A percentile compares a stretch with the other conserved stretches of the same genome.
These are phyloP conservation scores for Linum trigynum DNA, from an alignment of 345 rosid species.

Conservation along the genomic window DNA sequence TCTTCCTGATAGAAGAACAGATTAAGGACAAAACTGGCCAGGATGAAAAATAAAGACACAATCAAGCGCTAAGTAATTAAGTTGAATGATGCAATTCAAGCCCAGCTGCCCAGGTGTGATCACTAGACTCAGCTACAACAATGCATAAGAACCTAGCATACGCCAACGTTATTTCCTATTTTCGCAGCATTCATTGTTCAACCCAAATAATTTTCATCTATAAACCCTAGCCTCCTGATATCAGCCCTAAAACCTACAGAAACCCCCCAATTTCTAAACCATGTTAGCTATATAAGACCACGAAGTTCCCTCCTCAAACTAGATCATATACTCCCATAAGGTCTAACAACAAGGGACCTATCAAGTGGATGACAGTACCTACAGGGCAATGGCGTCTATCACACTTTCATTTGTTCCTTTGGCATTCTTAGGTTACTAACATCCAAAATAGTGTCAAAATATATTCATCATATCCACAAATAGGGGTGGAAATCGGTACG, in stretches of 20 bases:
- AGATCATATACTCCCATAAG: neutral
- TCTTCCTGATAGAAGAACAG: neutral
- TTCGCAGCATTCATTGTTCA: too few species aligned
- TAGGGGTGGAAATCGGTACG: too few species aligned
- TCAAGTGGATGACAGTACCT: neutral
- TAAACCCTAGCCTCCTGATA: neutral
- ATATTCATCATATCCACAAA: too few species aligned
- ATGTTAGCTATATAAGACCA: too few species aligned
- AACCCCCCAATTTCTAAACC: neutral
- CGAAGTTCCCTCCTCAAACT: neutral
- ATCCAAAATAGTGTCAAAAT: neutral
- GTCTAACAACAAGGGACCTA: neutral
- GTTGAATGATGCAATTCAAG: neutral
- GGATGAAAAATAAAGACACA: neutral
- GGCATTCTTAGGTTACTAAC: too few species aligned
- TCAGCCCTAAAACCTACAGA: neutral
- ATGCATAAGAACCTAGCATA: neutral
- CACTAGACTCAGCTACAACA: neutral
- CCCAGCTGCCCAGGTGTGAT: neutral
- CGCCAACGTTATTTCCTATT: too few species aligned
- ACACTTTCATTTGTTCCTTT: too few species aligned
- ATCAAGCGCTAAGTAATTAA: too few species aligned
- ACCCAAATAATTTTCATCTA: neutral
- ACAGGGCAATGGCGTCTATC: neutral
- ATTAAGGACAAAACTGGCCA: conserved; percentile 6